phyloP scores from a whole-genome alignment of 1,139 yeast genomes.

The Magnusiomyces tetraspermus region DNA sequence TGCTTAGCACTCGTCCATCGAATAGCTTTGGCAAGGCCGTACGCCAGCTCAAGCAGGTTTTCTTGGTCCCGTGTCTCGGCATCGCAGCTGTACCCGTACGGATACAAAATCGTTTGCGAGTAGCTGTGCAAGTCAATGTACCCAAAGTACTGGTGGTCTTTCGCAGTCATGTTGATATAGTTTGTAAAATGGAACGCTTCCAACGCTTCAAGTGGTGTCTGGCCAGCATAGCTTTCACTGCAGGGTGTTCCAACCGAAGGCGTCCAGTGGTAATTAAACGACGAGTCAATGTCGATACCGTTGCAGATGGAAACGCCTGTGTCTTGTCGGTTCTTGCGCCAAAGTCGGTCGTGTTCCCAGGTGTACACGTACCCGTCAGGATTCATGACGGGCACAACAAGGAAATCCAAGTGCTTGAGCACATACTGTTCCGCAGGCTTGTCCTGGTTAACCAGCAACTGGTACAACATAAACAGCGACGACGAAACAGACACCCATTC shows the following conservation, averaged over 20 bases:
- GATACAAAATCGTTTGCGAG: constrained; percentile 72
- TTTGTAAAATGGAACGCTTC: constrained; percentile 60
- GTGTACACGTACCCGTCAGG: constrained; percentile 87
- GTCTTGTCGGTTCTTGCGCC: constrained; percentile 83
- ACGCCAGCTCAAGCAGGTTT: constrained; percentile 69
- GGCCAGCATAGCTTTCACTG: constrained; percentile 55
- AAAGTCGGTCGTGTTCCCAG: constrained; percentile 70
- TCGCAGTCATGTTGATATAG: constrained; percentile 47
- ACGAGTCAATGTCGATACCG: constrained; percentile 83
- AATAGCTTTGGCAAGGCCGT: constrained; percentile 67
- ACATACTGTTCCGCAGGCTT: constrained; percentile 8
- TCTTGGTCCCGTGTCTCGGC: constrained; percentile 69
- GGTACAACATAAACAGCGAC: constrained; percentile 51
- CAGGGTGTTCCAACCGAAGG: constrained; percentile 58
- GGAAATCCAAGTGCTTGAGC: constrained; percentile 50
- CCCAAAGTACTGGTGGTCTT: constrained; percentile 59
- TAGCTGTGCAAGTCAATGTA: constrained; percentile 78
- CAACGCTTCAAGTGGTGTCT: constrained; percentile 61
- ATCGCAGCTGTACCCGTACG: constrained; percentile 71
- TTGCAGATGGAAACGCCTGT: constrained; percentile 58
- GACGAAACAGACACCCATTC: constrained; percentile 83
- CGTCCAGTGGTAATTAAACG: constrained; percentile 65
- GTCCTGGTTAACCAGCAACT: constrained; percentile 46
- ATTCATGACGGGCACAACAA: constrained; percentile 73
- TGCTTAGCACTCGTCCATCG: constrained; percentile 51